Percentiles rank a stretch among this genome's conserved stretches.
These are phyloP conservation scores for Tuber brumale DNA, from an alignment of 495 filamentous ascomycete species.

Conservation along the genomic window DNA sequence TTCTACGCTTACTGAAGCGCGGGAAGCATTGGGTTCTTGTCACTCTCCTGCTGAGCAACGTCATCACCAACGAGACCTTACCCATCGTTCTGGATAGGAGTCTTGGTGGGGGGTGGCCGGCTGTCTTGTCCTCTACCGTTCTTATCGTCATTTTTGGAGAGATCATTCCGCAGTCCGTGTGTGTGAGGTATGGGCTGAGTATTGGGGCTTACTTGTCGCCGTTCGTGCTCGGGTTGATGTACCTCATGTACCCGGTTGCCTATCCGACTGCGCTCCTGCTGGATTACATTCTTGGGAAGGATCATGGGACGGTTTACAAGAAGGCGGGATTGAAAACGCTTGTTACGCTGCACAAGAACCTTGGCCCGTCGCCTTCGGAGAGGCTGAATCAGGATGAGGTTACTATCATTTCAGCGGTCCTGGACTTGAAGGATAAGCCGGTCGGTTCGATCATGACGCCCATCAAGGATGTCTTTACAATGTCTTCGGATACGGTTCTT, in stretches of 20 bases:
- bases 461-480: slow-evolving; percentile 92
- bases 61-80: slow-evolving; percentile 96
- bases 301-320: slow-evolving; percentile 92
- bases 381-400: slow-evolving; percentile 95
- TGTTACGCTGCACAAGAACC: slow-evolving; percentile 84
- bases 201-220: slow-evolving; percentile 94
- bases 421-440: slow-evolving; percentile 93
- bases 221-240: slow-evolving; percentile 84
- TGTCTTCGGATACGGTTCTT: slow-evolving; percentile 84
- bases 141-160: slow-evolving; percentile 98
- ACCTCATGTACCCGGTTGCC: slow-evolving; percentile 73
- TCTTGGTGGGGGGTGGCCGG: slow-evolving; percentile 89
- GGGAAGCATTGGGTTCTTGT: slow-evolving; percentile 99
- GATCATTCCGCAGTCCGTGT: slow-evolving; percentile 89
- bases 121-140: slow-evolving; percentile 83
- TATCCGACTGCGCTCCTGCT: slow-evolving; percentile 88
- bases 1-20: slow-evolving; percentile 69
- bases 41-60: slow-evolving; percentile 86
- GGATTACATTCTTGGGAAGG: slow-evolving; percentile 78
- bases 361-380: slow-evolving; percentile 74
- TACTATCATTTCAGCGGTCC: slow-evolving; percentile 92
- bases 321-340: slow-evolving; percentile 87
- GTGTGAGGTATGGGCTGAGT: slow-evolving; percentile 91
- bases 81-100: slow-evolving; percentile 92
- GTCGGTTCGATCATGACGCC: slow-evolving; percentile 96